Conservation (phyloP, 441 rosid genomes). For the Aleurites moluccanus region DNA sequence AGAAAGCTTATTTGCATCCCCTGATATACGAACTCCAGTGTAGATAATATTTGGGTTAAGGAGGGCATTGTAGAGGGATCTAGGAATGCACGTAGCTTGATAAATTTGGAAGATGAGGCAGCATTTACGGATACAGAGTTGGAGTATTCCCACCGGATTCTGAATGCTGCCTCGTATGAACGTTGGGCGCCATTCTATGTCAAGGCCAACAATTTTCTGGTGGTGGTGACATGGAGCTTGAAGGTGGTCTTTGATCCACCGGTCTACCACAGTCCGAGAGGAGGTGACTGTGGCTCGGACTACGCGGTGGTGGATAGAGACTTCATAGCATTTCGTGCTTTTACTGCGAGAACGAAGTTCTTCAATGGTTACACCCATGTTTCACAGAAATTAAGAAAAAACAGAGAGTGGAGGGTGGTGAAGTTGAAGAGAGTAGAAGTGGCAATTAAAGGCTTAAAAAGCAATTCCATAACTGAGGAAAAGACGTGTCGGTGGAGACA, state of each 20-base stretch:
- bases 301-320: not conserved
- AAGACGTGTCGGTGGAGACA: not conserved
- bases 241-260: not conserved
- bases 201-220: slow-evolving; percentile 37
- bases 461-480: not conserved
- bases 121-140: slow-evolving; percentile 33
- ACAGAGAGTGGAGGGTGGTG: not conserved
- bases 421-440: not conserved
- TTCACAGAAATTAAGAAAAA: not conserved
- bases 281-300: not conserved
- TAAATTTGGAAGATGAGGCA: slow-evolving; percentile 40
- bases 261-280: not conserved
- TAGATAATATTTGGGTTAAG: not conserved
- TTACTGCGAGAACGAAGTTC: not conserved
- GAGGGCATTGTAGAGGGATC: not conserved
- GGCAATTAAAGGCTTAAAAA: not conserved
- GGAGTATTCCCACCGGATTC: slow-evolving; percentile 33
- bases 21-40: not conserved
- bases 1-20: not conserved
- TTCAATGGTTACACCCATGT: not conserved
- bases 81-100: not conserved
- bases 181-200: slow-evolving; percentile 46
- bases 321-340: not conserved
- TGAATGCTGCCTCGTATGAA: slow-evolving; percentile 2
- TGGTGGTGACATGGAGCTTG: not conserved